These are phyloP conservation scores for Hysterangium stoloniferum DNA, from an alignment of 768 basidiomycete genomes.

Conservation along the genomic window DNA sequence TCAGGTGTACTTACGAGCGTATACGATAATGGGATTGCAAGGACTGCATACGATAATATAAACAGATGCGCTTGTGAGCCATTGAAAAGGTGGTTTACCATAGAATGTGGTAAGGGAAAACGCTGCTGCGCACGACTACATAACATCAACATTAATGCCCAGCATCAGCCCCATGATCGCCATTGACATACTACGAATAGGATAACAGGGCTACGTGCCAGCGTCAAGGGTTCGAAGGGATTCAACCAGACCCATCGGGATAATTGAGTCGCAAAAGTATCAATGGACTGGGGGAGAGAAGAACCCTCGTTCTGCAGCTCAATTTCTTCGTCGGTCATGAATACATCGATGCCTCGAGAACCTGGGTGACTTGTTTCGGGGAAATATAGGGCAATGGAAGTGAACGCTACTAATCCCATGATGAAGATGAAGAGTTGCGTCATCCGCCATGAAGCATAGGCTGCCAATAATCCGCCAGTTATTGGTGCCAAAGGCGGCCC, in stretches of 20 bases:
- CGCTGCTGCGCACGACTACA: neutral
- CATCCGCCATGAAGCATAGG: slow-evolving; percentile 6
- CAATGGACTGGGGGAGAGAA: neutral
- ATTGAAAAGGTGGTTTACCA: neutral
- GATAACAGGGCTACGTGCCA: neutral
- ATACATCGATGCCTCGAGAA: slow-evolving; percentile 8
- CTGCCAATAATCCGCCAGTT: slow-evolving; percentile 3
- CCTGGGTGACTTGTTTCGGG: slow-evolving; percentile 9
- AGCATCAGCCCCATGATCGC: neutral
- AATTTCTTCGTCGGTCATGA: neutral
- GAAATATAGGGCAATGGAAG: neutral
- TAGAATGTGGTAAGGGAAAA: neutral
- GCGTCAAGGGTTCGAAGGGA: slow-evolving; percentile 21
- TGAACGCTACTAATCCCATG: neutral
- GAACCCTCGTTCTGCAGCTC: no score
- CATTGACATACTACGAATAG: slow-evolving; percentile 2
- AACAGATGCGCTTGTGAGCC: neutral
- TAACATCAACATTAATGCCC: neutral
- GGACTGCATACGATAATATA: neutral
- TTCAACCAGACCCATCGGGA: slow-evolving; percentile 4
- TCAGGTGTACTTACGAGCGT: neutral
- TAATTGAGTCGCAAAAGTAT: neutral
- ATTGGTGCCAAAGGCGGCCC: slow-evolving; percentile 24
- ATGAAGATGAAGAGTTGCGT: neutral
- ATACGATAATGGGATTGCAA: neutral